These are phyloP conservation scores for Marsdenia floribunda DNA, from an alignment of 257 asterid genomes.

Conservation along the genomic window DNA sequence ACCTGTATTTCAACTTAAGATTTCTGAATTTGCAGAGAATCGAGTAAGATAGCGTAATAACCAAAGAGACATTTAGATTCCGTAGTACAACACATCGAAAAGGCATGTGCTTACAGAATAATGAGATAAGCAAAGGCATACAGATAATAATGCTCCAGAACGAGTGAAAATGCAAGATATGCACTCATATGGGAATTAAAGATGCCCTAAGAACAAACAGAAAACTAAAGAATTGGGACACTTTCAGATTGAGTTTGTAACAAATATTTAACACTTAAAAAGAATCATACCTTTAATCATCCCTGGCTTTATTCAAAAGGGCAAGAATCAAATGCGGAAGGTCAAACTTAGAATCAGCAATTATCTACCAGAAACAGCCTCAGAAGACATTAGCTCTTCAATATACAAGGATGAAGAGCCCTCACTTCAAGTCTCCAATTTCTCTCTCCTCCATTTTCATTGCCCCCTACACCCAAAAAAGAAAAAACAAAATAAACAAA, in stretches of 20 bases:
- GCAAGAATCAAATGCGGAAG: neutral
- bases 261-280: neutral
- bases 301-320: too few relatives aligned
- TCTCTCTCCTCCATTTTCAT: neutral
- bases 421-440: neutral
- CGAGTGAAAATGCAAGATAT: neutral
- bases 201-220: neutral
- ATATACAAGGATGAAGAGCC: neutral
- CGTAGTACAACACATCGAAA: neutral
- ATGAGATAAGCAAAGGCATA: neutral
- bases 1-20: neutral
- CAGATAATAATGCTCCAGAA: neutral
- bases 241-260: neutral
- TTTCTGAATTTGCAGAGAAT: neutral
- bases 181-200: neutral
- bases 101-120: neutral
- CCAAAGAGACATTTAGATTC: neutral
- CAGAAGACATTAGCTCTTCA: neutral
- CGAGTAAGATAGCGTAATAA: neutral
- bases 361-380: neutral
- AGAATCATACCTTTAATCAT: too few relatives aligned
- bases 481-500: too few relatives aligned
- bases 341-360: neutral
- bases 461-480: neutral
- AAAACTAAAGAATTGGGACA: neutral